phyloP scores from a whole-genome alignment of 768 basidiomycete genomes.

The Leccinum boreale region DNA sequence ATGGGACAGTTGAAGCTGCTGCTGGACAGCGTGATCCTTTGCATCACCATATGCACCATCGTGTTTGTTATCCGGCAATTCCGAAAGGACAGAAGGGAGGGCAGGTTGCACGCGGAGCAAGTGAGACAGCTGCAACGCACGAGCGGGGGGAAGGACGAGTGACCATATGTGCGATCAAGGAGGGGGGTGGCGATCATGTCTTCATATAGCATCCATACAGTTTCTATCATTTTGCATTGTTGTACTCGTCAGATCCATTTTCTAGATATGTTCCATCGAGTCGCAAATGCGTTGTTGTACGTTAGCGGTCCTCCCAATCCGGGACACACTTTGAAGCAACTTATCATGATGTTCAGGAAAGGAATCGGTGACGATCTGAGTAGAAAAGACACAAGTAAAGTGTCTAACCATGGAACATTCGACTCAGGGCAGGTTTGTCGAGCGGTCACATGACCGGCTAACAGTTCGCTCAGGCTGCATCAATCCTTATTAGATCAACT shows the following conservation, averaged over 20 bases:
- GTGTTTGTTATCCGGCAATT: constrained; percentile 14
- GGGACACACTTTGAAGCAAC: too few species aligned
- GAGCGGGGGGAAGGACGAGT: too few species aligned
- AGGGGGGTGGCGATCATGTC: background rate
- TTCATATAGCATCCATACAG: background rate
- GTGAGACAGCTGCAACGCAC: constrained; percentile 6
- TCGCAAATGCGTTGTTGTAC: background rate
- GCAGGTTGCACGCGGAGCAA: constrained; percentile 13
- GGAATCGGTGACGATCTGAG: too few species aligned
- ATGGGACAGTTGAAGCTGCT: constrained; percentile 1
- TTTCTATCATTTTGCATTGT: background rate
- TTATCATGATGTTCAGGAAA: too few species aligned
- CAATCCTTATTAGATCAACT: background rate
- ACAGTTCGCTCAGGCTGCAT: too few species aligned
- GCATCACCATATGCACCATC: constrained; percentile 14
- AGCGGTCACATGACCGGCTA: constrained; percentile 15
- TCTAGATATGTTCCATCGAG: background rate
- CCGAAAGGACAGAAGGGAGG: constrained; percentile 19
- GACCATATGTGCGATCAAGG: background rate
- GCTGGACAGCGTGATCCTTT: constrained; percentile 1
- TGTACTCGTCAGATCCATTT: background rate
- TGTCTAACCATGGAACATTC: constrained; percentile 5
- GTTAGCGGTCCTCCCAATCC: background rate
- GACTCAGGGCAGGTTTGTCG: constrained; percentile 26
- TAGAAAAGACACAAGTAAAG: background rate